These are phyloP conservation scores for Colletotrichum godetiae DNA, from an alignment of 2,329 filamentous ascomycete species.

Conservation along the genomic window DNA sequence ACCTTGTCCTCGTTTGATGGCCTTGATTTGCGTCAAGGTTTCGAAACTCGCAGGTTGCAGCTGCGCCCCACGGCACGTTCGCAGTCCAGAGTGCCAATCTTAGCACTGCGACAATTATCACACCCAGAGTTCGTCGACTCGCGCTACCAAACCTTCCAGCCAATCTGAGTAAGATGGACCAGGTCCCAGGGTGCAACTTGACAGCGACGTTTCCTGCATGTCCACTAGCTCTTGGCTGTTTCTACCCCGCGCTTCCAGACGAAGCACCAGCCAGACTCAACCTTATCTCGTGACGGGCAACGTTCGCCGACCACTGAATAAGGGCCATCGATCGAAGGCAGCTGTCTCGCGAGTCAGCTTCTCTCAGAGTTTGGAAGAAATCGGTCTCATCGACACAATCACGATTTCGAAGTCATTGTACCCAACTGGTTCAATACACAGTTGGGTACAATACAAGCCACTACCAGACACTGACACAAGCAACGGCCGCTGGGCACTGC, in stretches of 20 bases:
- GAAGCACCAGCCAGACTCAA: constrained; percentile 7
- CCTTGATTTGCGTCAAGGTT: neutral
- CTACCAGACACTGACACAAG: neutral
- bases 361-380: neutral
- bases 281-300: constrained; percentile 14
- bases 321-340: neutral
- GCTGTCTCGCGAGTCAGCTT: constrained; percentile 1
- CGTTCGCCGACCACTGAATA: constrained; percentile 8
- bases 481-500: neutral
- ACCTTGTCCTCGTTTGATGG: neutral
- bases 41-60: constrained; percentile 7
- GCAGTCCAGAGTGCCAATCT: neutral
- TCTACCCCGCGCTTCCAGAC: constrained; percentile 14
- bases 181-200: neutral
- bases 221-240: constrained; percentile 2
- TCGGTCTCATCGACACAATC: neutral
- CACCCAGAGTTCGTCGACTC: neutral
- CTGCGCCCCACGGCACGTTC: neutral
- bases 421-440: no score
- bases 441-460: neutral
- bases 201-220: neutral
- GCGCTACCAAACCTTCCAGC: neutral
- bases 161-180: constrained; percentile 1
- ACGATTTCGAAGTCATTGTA: constrained; percentile 4
- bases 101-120: neutral